Percentiles rank a stretch among this genome's conserved stretches.
phyloP scores from a whole-genome alignment of 2,329 filamentous ascomycete genomes.

The Neopestalotiopsis rosae region DNA sequence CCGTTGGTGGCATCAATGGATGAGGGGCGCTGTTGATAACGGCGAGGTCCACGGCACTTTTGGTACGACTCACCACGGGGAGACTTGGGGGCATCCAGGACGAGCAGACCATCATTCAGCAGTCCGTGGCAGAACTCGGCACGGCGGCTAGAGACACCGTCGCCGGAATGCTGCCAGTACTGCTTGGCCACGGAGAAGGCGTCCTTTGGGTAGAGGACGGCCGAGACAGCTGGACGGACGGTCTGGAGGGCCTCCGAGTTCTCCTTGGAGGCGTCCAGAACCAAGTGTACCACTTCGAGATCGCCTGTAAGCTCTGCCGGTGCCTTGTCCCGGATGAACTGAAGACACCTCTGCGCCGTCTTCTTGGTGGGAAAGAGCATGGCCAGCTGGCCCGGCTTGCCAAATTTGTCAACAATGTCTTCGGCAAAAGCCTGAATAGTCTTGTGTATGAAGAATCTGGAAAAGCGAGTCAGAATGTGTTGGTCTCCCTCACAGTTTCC shows the following conservation, averaged over 20 bases:
- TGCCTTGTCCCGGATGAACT: conserved; percentile 71
- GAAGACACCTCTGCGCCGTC: conserved; percentile 73
- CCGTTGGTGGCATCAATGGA: conserved; percentile 43
- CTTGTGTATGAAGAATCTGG: conserved; percentile 89
- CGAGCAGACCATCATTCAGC: conserved; percentile 70
- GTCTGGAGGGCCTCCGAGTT: conserved; percentile 56
- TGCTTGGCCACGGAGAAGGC: conserved; percentile 80
- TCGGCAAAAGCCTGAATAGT: conserved; percentile 76
- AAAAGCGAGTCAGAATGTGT: background rate
- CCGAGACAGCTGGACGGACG: conserved; percentile 66
- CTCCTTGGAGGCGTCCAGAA: conserved; percentile 62
- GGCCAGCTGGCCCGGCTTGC: conserved; percentile 66
- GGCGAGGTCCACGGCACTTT: conserved; percentile 72
- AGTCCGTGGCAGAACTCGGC: conserved; percentile 87
- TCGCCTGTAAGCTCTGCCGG: conserved; percentile 54
- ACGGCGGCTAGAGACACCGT: conserved; percentile 87
- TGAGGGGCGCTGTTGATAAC: conserved; percentile 75
- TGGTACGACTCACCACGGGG: conserved; percentile 31
- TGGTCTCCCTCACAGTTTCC: background rate
- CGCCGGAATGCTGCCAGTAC: conserved; percentile 97
- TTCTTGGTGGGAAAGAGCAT: conserved; percentile 81
- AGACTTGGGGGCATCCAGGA: conserved; percentile 35
- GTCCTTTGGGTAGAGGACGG: conserved; percentile 73
- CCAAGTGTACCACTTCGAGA: conserved; percentile 65
- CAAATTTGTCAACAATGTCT: conserved; percentile 70